Percentiles rank a stretch among this genome's conserved stretches.
These are phyloP conservation scores for Pelargonium fulgidum DNA, from an alignment of 441 rosid genomes.

Conservation along the genomic window DNA sequence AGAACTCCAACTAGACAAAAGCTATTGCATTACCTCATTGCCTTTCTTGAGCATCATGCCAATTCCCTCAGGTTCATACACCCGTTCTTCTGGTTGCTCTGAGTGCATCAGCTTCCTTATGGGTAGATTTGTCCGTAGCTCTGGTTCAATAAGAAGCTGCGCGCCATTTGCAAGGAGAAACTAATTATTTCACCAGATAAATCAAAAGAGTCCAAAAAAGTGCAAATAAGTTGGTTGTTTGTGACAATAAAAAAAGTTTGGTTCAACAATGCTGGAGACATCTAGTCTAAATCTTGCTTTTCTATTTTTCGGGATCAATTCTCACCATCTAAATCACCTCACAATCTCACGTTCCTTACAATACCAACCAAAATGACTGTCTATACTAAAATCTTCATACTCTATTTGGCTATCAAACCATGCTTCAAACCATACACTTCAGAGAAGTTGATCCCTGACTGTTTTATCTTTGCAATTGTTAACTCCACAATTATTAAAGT, in stretches of 20 bases:
- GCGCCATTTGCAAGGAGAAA: constrained; percentile 17
- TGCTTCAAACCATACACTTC: not conserved
- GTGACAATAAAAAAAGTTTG: not conserved
- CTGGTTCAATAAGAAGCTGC: constrained; percentile 83
- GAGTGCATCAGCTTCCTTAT: constrained; percentile 49
- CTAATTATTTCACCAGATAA: not conserved
- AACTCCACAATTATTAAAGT: not conserved
- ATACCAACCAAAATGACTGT: not conserved
- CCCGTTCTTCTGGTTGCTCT: constrained; percentile 60
- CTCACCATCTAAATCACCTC: not conserved
- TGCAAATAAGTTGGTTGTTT: not conserved
- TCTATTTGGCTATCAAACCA: not conserved
- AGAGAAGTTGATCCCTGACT: not conserved
- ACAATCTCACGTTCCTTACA: too few relatives aligned
- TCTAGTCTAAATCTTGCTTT: not conserved
- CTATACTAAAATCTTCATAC: not conserved
- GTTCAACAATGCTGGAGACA: not conserved
- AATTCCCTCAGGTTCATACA: constrained; percentile 66
- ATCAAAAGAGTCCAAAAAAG: not conserved
- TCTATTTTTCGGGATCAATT: not conserved
- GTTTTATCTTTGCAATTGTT: not conserved
- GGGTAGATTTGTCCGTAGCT: constrained; percentile 68
- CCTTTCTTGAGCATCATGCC: constrained; percentile 70
- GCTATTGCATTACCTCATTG: constrained; percentile 53
- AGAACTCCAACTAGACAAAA: not conserved